Base-by-base conservation (phyloP, 441 rosid species). In the Geranium incanum region DNA sequence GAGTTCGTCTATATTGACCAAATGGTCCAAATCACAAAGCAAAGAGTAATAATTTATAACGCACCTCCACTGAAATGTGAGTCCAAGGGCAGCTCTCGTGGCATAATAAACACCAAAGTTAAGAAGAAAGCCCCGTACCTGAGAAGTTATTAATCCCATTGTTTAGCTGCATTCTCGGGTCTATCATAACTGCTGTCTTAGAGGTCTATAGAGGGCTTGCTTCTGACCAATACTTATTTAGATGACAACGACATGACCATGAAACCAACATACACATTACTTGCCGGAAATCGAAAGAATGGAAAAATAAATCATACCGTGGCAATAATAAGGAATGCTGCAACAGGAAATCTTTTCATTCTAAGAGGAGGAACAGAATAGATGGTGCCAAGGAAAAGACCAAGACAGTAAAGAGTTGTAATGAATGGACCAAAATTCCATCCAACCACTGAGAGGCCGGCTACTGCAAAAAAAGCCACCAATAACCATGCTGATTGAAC, bases 41-140 rank as follows among this genome's bases (percentile, higher is more conserved):
- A 63, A 63, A 63, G 67, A 63, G 6, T 63, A 63, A 12, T 63
- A 11, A 63, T 21, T 63, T 63, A 15, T 69, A 63, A 75, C 86
- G 60, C 74, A 91, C 98, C 93, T 93, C 96, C 98, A 91, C 77
- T 87, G 89, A 79, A 94, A 94, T 1, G 95, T 50, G 78, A 91
- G 92, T 77, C 97, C 97, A 74, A 94, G 95, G 41, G 95, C 98
- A 79, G 88, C 92, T 85, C 96, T 86, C 69, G 96, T 94, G 69
- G 96, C 96, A 79, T 90, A 85, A 68, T 94, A 89, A 63, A 94
- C 97, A 71, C 96, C 96, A 80, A 91, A 91, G 77, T 91, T 94
- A 71, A 94, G 94, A 83, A 94, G 96, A 81, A 94, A 91, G 62
- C 98, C 98, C 18, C 96, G 80, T 65, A 94, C 97, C 98, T 91